These are phyloP conservation scores for Aureobasidium uvarum DNA, from an alignment of 2,329 filamentous ascomycete genomes.

Conservation along the genomic window DNA sequence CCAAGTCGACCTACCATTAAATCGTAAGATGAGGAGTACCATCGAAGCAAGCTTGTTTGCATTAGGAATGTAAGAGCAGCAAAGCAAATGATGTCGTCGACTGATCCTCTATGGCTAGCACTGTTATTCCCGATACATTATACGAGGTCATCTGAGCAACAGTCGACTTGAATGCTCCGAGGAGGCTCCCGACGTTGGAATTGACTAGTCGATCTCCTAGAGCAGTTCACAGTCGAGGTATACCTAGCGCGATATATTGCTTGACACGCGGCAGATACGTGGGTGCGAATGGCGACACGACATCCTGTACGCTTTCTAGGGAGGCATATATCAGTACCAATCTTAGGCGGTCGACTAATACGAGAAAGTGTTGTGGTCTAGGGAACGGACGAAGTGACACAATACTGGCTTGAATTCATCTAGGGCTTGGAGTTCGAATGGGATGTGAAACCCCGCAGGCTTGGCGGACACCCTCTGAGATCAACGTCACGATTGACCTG, in stretches of 20 bases:
- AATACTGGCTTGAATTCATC: not conserved
- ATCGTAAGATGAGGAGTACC: conserved; percentile 27
- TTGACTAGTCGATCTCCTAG: conserved; percentile 1
- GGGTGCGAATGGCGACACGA: not conserved
- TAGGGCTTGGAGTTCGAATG: not conserved
- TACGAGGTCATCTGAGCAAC: conserved; percentile 24
- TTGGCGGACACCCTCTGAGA: not conserved
- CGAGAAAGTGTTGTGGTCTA: not conserved
- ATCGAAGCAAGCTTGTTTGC: conserved; percentile 2
- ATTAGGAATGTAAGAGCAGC: conserved; percentile 25
- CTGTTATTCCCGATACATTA: conserved; percentile 6
- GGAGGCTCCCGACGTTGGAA: conserved; percentile 4
- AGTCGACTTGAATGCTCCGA: not conserved
- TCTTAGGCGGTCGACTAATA: not conserved
- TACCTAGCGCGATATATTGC: conserved; percentile 11
- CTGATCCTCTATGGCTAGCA: not conserved
- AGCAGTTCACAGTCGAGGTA: not conserved
- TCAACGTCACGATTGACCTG: conserved; percentile 21
- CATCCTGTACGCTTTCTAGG: not conserved
- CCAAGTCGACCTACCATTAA: not conserved
- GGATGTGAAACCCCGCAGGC: conserved; percentile 5
- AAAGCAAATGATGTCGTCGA: conserved; percentile 13
- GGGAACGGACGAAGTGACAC: not conserved
- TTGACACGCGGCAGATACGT: not conserved
- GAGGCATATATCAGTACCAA: not conserved